Percentiles rank a stretch among this genome's conserved stretches.
phyloP scores from a whole-genome alignment of 2,329 filamentous ascomycete species.

The Penicillium palitans region DNA sequence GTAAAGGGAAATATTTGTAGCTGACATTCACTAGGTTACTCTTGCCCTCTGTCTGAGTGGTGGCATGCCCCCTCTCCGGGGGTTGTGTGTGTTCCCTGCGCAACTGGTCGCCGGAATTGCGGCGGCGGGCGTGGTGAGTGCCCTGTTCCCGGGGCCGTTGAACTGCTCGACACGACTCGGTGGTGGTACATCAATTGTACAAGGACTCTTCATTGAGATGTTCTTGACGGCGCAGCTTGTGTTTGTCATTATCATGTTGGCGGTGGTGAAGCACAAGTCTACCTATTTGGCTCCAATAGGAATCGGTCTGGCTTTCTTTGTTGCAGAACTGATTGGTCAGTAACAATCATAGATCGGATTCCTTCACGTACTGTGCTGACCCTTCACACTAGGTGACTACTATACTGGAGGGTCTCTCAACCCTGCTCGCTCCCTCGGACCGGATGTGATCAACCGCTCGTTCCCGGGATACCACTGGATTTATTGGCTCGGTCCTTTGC shows the following conservation, averaged over 20 bases:
- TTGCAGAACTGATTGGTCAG: constrained; percentile 54
- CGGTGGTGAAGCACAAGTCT: constrained; percentile 70
- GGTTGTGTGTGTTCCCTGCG: constrained; percentile 53
- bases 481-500: constrained; percentile 51
- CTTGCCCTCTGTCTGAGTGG: constrained; percentile 61
- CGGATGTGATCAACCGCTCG: constrained; percentile 46
- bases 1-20: background rate
- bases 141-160: constrained; percentile 59
- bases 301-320: constrained; percentile 70
- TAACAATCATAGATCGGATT: background rate
- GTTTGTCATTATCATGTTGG: constrained; percentile 67
- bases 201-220: constrained; percentile 67
- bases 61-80: constrained; percentile 56
- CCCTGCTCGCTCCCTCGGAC: constrained; percentile 51
- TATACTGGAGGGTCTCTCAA: constrained; percentile 53
- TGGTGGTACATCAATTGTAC: constrained; percentile 52
- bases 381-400: constrained; percentile 40
- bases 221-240: constrained; percentile 65
- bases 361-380: background rate
- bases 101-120: constrained; percentile 62
- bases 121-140: constrained; percentile 58
- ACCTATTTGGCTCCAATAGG: constrained; percentile 71
- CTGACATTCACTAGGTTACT: constrained; percentile 47
- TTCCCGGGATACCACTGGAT: constrained; percentile 54
- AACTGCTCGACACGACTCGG: constrained; percentile 59